A percentile compares a stretch with the other conserved stretches of the same genome.
These are phyloP conservation scores for Jacaranda copaia DNA, from an alignment of 257 asterid genomes.

Conservation along the genomic window DNA sequence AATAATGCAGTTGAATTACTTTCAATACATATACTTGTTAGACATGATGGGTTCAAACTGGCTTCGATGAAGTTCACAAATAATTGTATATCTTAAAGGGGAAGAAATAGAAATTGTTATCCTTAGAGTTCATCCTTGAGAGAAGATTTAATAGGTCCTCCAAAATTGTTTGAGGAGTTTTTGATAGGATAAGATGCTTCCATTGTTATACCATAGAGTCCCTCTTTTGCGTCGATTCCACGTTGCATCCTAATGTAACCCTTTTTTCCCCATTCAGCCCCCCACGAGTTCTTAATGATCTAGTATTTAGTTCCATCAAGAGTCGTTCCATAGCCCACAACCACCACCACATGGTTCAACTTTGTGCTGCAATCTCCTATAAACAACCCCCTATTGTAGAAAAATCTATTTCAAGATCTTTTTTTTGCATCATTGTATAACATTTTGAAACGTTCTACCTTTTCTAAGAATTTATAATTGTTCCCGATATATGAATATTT, in stretches of 20 bases:
- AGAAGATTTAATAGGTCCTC: constrained; percentile 25
- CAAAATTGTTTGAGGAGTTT: constrained; percentile 57
- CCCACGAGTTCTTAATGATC: constrained; percentile 88
- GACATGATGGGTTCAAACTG: neutral
- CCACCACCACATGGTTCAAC: constrained; percentile 80
- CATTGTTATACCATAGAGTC: constrained; percentile 90
- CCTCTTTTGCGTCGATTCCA: constrained; percentile 57
- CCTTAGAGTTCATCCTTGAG: constrained; percentile 77
- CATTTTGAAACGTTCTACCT: too few relatives aligned
- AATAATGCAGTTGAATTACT: constrained; percentile 3
- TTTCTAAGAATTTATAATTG: too few relatives aligned
- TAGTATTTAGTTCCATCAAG: constrained; percentile 77
- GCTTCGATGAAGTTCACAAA: constrained; percentile 25
- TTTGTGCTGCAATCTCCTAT: constrained; percentile 71
- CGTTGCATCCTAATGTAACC: constrained; percentile 86
- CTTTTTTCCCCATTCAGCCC: constrained; percentile 82
- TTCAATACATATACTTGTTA: neutral
- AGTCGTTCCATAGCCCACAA: constrained; percentile 84
- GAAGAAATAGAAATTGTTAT: neutral
- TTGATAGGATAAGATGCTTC: constrained; percentile 86
- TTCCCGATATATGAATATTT: too few relatives aligned
- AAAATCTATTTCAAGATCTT: neutral
- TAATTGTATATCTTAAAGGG: neutral
- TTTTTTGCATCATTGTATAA: neutral
- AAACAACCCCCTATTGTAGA: constrained; percentile 67